These are phyloP conservation scores for Arctostaphylos glauca DNA, from an alignment of 148 eudicot genomes.

Conservation along the genomic window DNA sequence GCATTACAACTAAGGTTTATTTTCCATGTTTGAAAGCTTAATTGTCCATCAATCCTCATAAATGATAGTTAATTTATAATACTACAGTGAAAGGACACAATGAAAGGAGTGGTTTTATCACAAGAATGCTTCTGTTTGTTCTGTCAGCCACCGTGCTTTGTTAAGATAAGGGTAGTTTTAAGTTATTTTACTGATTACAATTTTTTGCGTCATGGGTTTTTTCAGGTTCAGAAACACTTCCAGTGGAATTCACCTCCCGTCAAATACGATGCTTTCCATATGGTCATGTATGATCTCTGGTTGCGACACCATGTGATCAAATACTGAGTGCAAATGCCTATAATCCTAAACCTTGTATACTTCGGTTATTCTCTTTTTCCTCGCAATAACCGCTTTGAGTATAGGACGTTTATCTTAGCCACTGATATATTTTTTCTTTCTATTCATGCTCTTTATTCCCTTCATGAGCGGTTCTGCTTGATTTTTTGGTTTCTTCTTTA, in stretches of 20 bases:
- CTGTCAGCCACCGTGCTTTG: background rate
- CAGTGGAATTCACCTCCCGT: conserved; percentile 13
- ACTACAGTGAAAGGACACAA: background rate
- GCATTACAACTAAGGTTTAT: background rate
- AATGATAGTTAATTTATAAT: too few relatives aligned
- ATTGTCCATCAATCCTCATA: too few relatives aligned
- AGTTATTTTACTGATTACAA: background rate
- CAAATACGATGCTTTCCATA: conserved; percentile 14
- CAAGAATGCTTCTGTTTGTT: background rate
- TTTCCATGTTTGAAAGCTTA: background rate
- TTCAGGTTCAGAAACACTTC: conserved; percentile 20
- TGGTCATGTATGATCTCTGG: conserved; percentile 19
- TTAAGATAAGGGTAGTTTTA: background rate
- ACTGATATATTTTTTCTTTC: background rate
- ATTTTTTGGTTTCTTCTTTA: background rate
- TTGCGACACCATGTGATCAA: conserved; percentile 14
- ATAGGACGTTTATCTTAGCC: background rate
- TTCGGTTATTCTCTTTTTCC: background rate
- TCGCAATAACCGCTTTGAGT: background rate
- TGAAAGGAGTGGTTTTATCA: background rate
- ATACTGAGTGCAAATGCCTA: conserved; percentile 3
- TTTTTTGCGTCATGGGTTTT: background rate
- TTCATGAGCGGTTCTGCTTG: background rate
- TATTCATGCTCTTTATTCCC: background rate
- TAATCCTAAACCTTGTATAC: background rate